Evolutionary conservation across 805 yeast genomes (phyloP).

Genomic region (Candida coquimbonensis): DNA sequence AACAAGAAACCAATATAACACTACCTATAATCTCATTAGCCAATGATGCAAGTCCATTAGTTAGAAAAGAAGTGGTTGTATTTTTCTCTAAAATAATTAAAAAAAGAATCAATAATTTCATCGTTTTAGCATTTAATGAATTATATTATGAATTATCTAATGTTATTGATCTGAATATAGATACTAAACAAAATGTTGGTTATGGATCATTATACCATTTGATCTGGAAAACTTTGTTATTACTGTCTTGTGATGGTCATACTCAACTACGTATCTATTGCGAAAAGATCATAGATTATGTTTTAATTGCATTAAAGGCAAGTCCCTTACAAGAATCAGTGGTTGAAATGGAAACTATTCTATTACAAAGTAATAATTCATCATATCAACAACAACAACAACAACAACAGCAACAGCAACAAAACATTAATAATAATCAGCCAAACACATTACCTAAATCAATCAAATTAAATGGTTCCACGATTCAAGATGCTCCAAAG

Average conservation of each 20-base stretch:
- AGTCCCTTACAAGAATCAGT: conserved; percentile 62
- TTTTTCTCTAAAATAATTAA: conserved; percentile 70
- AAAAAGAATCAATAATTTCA: conserved; percentile 63
- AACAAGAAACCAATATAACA: conserved; percentile 66
- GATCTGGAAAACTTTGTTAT: conserved; percentile 78
- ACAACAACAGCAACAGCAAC: conserved; percentile 18
- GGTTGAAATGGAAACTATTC: conserved; percentile 55
- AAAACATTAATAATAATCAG: conserved; percentile 18
- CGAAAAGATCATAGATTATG: conserved; percentile 65
- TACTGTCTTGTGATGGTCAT: conserved; percentile 83
- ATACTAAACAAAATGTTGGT: conserved; percentile 65
- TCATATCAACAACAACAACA: conserved; percentile 16
- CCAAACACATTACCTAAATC: conserved; percentile 31
- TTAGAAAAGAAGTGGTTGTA: conserved; percentile 75
- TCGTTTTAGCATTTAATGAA: conserved; percentile 82
- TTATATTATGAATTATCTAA: conserved; percentile 62
- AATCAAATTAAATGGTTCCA: conserved; percentile 26
- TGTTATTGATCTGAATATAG: conserved; percentile 38
- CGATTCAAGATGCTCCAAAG: not conserved
- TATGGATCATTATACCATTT: conserved; percentile 83
- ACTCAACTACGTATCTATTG: conserved; percentile 70
- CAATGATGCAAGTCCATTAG: conserved; percentile 86
- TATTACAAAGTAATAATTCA: conserved; percentile 37
- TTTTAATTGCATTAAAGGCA: conserved; percentile 46
- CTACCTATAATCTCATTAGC: conserved; percentile 58